These are phyloP conservation scores for Suhomyces canberraensis DNA, from an alignment of 805 yeast species.

Conservation along the genomic window DNA sequence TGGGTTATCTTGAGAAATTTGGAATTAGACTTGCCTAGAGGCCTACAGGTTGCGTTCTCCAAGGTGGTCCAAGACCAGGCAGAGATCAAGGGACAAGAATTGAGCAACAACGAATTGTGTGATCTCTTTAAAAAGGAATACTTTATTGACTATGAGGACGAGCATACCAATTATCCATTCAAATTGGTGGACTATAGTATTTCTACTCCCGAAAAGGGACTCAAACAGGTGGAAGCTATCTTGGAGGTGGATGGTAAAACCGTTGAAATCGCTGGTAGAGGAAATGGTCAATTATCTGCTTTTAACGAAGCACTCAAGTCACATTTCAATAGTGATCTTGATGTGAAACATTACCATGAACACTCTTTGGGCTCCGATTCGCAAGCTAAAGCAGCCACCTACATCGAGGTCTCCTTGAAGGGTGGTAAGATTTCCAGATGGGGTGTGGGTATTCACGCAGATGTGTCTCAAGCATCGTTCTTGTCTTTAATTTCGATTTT, in stretches of 20 bases:
- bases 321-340: constrained; percentile 47
- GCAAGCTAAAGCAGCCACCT: constrained; percentile 72
- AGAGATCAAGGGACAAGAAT: constrained; percentile 69
- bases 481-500: constrained; percentile 64
- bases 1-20: constrained; percentile 77
- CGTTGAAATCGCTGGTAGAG: constrained; percentile 51
- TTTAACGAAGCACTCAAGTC: constrained; percentile 59
- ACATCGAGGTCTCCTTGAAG: constrained; percentile 35
- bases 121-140: constrained; percentile 62
- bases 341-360: constrained; percentile 70
- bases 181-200: constrained; percentile 48
- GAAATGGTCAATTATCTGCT: constrained; percentile 84
- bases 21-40: constrained; percentile 79
- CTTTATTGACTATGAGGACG: constrained; percentile 36
- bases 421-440: constrained; percentile 44
- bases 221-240: constrained; percentile 46
- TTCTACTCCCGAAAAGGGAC: constrained; percentile 38
- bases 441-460: constrained; percentile 94
- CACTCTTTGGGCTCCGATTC: constrained; percentile 78
- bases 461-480: constrained; percentile 83
- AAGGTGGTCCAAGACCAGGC: constrained; percentile 67
- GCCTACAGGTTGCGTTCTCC: constrained; percentile 73
- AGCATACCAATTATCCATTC: constrained; percentile 20
- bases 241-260: constrained; percentile 45
- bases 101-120: constrained; percentile 60